These are phyloP conservation scores for Vickermania spadyakhi DNA, from an alignment of 208 protist species.

Conservation along the genomic window DNA sequence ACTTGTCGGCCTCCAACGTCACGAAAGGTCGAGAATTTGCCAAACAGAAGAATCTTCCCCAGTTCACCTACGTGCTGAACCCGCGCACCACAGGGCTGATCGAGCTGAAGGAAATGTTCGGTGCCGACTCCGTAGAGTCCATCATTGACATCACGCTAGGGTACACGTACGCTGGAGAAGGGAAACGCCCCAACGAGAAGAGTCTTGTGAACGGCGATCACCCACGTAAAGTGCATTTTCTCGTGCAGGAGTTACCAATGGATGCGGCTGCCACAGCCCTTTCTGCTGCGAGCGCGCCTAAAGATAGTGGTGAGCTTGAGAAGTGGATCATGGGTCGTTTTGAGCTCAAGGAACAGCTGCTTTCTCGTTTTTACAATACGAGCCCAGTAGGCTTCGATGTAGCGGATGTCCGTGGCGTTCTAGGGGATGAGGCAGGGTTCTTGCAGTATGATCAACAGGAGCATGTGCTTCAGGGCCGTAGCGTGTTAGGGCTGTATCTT, in stretches of 20 bases:
- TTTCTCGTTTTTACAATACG: slow-evolving; percentile 53
- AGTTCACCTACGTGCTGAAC: slow-evolving; percentile 72
- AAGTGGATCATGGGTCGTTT: slow-evolving; percentile 70
- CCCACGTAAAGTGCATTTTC: slow-evolving; percentile 63
- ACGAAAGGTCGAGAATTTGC: slow-evolving; percentile 57
- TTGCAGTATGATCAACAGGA: slow-evolving; percentile 45
- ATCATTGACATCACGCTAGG: slow-evolving; percentile 80
- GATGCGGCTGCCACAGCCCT: slow-evolving; percentile 5
- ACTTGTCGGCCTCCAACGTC: slow-evolving; percentile 63
- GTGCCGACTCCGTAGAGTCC: slow-evolving; percentile 45
- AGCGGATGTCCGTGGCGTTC: slow-evolving; percentile 38
- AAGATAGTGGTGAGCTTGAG: slow-evolving; percentile 28
- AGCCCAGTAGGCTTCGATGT: slow-evolving; percentile 60
- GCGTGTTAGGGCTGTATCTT: background rate
- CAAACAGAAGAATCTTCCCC: slow-evolving; percentile 26
- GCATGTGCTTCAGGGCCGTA: background rate
- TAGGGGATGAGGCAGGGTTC: slow-evolving; percentile 36
- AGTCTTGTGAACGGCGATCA: slow-evolving; percentile 62
- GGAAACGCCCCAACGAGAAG: slow-evolving; percentile 49
- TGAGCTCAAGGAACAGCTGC: slow-evolving; percentile 69
- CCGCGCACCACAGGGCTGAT: slow-evolving; percentile 67
- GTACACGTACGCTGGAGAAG: slow-evolving; percentile 59
- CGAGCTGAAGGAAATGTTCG: slow-evolving; percentile 64
- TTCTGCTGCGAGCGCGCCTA: slow-evolving; percentile 9
- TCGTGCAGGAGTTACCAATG: slow-evolving; percentile 29